phyloP scores from a whole-genome alignment of 2,329 filamentous ascomycete species.

The Exophiala spinifera region DNA sequence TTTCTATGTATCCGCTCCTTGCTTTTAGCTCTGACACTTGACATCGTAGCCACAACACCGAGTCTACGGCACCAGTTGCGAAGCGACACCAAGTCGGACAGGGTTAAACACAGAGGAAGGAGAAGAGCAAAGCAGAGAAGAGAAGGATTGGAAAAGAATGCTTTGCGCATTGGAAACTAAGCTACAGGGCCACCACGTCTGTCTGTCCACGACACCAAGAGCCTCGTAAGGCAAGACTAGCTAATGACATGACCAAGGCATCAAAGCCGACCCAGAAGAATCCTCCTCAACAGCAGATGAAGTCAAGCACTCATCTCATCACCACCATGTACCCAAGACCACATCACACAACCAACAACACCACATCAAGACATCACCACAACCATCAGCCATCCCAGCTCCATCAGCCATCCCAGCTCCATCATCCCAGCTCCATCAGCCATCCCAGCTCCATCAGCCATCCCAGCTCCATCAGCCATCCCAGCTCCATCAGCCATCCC shows the following conservation, averaged over 20 bases:
- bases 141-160: not conserved
- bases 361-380: not conserved
- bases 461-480: too few relatives aligned
- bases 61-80: too few relatives aligned
- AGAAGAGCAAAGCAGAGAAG: too few relatives aligned
- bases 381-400: not conserved
- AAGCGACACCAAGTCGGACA: too few relatives aligned
- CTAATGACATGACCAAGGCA: too few relatives aligned
- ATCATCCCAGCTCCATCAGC: not conserved
- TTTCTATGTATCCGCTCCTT: too few relatives aligned
- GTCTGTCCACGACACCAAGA: not conserved
- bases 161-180: not conserved
- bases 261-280: too few relatives aligned
- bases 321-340: not conserved
- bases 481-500: not conserved
- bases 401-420: not conserved
- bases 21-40: too few relatives aligned
- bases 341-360: constrained; percentile 3
- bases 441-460: not conserved
- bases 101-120: too few relatives aligned
- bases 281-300: too few relatives aligned
- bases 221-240: not conserved
- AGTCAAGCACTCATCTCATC: not conserved
- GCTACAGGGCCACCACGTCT: not conserved
- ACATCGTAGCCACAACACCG: too few relatives aligned